Evolutionary conservation across 129 eudicot genomes (phyloP).

Genomic region (Daucus carota): DH1_v3.0 NC_030388.2:27053001-27053500

Average conservation of each 20-base stretch:
- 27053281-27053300: not conserved
- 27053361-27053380: not conserved
- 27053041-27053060: not conserved
- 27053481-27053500: no score
- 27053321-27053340: not conserved
- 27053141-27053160: not conserved
- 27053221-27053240: not conserved
- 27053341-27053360: not conserved
- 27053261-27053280: not conserved
- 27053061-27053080: not conserved
- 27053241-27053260: not conserved
- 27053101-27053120: conserved; percentile 2
- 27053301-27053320: not conserved
- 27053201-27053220: not conserved
- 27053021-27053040: not conserved
- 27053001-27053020: not conserved
- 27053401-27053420: not conserved
- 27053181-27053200: conserved; percentile 13
- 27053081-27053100: not conserved
- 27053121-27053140: not conserved
- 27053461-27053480: no score
- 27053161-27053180: not conserved
- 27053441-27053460: not conserved
- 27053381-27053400: not conserved
- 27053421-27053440: not conserved